Evolutionary conservation across 2,329 filamentous ascomycete species (phyloP), one percentile per base, ranked within the genome.

Genomic region (Epichloe sibirici): DNA sequence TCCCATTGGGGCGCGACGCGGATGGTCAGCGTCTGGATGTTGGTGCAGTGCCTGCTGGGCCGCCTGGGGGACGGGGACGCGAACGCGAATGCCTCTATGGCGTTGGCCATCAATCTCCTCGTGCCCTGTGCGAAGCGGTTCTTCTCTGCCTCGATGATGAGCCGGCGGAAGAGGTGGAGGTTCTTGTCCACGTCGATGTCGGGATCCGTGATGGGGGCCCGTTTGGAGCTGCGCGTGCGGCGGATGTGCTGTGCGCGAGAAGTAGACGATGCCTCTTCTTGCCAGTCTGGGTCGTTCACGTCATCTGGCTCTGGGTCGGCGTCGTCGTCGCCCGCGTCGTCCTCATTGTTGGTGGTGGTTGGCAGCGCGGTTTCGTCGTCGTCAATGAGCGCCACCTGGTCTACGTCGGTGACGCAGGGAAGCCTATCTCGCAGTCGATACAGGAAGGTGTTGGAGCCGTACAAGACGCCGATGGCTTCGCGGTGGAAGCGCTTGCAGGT

Each of bases 391-490:
- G 44, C 53, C 9, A 63, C 49, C 12, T 52, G 48, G 5, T 53
- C 35, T 8, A 65, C 42, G 37, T 62, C 49, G 3, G 54, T 48
- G 39, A 56, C 40, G 37, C 51, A n/a, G 2, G 58, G 61, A 7
- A 48, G 57, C 13, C 52, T 52, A 54, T 77, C 73, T 1, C 74
- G 68, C 12, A 77, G 60, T 7, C 66, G 61, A 55, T 79, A 78
- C 2, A 65, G 56, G 54, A 79, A 79, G 0, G 49, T 65, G 48
- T 79, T 79, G 31, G 69, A 63, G 3, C 72, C 70, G 53, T 75
- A 79, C 1, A 79, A 64, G 4, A 77, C 59, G 2, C 58, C 58
- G 2, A 66, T 56, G 2, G 69, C 71, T 58, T 77, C 72, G 0
- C 46, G 6, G 35, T 65, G 65, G 31, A 74, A 56, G 1, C 53